Conservation (phyloP, 176 grass and related monocot genomes). For the Oryza longistaminata region DNA sequence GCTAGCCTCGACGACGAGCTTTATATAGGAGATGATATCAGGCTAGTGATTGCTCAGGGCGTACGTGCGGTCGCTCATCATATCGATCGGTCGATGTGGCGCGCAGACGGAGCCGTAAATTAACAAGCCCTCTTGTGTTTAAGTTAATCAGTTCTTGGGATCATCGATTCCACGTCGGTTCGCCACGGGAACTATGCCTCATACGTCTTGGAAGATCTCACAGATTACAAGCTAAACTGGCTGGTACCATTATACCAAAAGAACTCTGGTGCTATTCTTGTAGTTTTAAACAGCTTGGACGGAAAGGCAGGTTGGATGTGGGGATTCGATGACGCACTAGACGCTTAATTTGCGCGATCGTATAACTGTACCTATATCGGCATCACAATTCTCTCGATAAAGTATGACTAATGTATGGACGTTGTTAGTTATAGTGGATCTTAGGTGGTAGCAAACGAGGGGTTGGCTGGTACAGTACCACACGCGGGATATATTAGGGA, state of each 20-base stretch:
- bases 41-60: not conserved
- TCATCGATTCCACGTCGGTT: not conserved
- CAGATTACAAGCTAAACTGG: not conserved
- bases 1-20: not conserved
- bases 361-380: not conserved
- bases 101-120: not conserved
- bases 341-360: not conserved
- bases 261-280: not conserved
- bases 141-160: not conserved
- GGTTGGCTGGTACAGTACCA: not conserved
- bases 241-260: not conserved
- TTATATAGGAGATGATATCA: not conserved
- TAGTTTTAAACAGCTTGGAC: not conserved
- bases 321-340: not conserved
- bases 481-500: not conserved
- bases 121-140: not conserved
- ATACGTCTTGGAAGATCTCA: not conserved
- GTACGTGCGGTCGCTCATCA: not conserved
- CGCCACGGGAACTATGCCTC: not conserved
- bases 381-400: not conserved
- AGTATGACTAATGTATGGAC: not conserved
- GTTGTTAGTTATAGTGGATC: not conserved
- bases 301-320: not conserved
- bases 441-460: not conserved
- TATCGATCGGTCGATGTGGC: not conserved